phyloP scores from a whole-genome alignment of 1,284 basidiomycete genomes.

The Microbotryum scabiosae region DNA sequence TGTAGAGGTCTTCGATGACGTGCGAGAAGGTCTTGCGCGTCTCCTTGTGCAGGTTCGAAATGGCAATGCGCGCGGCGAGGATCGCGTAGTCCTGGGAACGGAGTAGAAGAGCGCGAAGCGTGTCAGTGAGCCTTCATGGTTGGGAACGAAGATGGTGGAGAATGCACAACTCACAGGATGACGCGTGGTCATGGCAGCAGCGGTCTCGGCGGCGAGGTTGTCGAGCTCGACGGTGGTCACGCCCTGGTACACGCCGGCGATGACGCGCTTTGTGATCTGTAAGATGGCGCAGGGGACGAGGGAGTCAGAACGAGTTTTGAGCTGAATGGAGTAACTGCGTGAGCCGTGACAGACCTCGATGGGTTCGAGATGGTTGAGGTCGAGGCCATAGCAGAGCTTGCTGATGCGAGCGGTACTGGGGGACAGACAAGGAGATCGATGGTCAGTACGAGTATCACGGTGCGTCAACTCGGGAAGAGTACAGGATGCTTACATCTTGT shows the following conservation, averaged over 20 bases:
- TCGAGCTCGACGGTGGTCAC: constrained; percentile 97
- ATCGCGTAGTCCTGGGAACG: constrained; percentile 97
- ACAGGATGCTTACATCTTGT: constrained; percentile 55
- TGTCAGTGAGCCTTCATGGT: neutral
- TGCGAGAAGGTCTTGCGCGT: constrained; percentile 85
- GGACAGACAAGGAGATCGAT: neutral
- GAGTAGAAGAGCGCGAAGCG: neutral
- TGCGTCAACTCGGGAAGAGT: neutral
- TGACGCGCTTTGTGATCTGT: constrained; percentile 87
- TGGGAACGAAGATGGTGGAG: neutral
- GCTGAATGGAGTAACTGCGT: too few species aligned
- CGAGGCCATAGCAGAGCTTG: constrained; percentile 96
- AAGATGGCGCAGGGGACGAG: neutral
- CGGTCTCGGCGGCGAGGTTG: constrained; percentile 54
- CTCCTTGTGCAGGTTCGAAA: constrained; percentile 98
- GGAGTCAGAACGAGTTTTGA: neutral
- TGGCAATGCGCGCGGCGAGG: constrained; percentile 94
- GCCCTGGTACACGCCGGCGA: constrained; percentile 77
- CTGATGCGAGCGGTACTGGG: constrained; percentile 58
- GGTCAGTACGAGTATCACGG: neutral
- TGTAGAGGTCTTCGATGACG: constrained; percentile 83
- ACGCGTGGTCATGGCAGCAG: constrained; percentile 85
- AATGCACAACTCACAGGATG: constrained; percentile 19
- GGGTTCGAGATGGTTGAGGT: constrained; percentile 85
- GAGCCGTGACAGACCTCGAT: constrained; percentile 59